phyloP scores from a whole-genome alignment of 2,329 filamentous ascomycete genomes.

The Blastomyces silverae region DNA sequence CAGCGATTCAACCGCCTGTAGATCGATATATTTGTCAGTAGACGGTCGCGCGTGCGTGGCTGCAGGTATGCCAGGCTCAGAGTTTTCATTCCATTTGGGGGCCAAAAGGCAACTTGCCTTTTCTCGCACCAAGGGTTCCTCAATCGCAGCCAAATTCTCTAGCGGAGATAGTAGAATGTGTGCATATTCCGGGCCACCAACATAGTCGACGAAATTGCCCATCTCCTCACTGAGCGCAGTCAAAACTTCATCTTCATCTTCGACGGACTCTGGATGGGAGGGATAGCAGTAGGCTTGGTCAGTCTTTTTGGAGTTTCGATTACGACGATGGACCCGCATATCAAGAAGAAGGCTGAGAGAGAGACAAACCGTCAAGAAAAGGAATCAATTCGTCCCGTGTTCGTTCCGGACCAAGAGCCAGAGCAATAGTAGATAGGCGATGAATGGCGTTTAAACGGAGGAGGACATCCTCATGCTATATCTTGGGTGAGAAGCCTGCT shows the following conservation, averaged over 20 bases:
- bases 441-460: conserved; percentile 98
- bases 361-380: conserved; percentile 84
- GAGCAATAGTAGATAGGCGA: conserved; percentile 93
- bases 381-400: conserved; percentile 98
- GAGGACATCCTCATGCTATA: conserved; percentile 93
- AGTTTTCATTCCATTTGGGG: background rate
- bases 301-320: background rate
- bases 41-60: background rate
- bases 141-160: conserved; percentile 96
- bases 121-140: conserved; percentile 94
- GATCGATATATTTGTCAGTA: background rate
- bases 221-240: conserved; percentile 96
- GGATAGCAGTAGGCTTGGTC: background rate
- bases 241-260: conserved; percentile 97
- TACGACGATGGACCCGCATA: background rate
- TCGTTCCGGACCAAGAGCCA: conserved; percentile 89
- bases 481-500: conserved; percentile 3
- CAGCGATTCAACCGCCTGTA: conserved; percentile 89
- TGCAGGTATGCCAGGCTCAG: background rate
- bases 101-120: conserved; percentile 57
- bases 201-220: conserved; percentile 94
- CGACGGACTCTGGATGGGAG: conserved; percentile 73
- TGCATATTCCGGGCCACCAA: conserved; percentile 85
- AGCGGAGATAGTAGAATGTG: conserved; percentile 95
- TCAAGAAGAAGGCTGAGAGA: conserved; percentile 16